phyloP scores from a whole-genome alignment of 495 filamentous ascomycete genomes.

The Xanthoparmelia taractica region DNA sequence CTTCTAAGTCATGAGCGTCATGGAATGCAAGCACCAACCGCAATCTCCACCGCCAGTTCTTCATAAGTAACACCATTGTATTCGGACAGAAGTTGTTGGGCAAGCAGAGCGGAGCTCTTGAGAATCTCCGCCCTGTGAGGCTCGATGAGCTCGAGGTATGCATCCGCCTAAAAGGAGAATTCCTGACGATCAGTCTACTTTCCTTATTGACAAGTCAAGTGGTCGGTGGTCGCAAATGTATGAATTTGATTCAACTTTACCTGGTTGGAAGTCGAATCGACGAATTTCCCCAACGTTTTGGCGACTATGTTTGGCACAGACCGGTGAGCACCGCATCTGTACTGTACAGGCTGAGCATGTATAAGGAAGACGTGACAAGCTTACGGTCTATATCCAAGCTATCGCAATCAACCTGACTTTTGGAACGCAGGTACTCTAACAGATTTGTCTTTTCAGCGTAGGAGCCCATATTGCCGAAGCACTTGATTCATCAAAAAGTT shows the following conservation, averaged over 20 bases:
- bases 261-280: constrained; percentile 60
- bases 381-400: constrained; percentile 51
- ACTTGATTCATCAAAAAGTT: too few species aligned
- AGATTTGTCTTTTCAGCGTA: constrained; percentile 5
- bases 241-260: constrained; percentile 26
- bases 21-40: constrained; percentile 26
- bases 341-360: not conserved
- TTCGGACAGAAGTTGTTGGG: constrained; percentile 29
- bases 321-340: not conserved
- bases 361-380: not conserved
- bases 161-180: constrained; percentile 45
- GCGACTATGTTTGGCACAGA: constrained; percentile 36
- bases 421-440: constrained; percentile 37
- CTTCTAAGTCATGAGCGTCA: not conserved
- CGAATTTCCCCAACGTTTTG: constrained; percentile 51
- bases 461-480: constrained; percentile 6
- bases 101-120: constrained; percentile 37
- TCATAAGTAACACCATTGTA: constrained; percentile 36
- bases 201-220: not conserved
- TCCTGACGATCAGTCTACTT: not conserved
- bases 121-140: constrained; percentile 40
- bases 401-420: constrained; percentile 52
- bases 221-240: not conserved
- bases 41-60: constrained; percentile 53
- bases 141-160: constrained; percentile 50